Conservation (phyloP, 805 yeast species). For the Sungouiella thailandica region DNA sequence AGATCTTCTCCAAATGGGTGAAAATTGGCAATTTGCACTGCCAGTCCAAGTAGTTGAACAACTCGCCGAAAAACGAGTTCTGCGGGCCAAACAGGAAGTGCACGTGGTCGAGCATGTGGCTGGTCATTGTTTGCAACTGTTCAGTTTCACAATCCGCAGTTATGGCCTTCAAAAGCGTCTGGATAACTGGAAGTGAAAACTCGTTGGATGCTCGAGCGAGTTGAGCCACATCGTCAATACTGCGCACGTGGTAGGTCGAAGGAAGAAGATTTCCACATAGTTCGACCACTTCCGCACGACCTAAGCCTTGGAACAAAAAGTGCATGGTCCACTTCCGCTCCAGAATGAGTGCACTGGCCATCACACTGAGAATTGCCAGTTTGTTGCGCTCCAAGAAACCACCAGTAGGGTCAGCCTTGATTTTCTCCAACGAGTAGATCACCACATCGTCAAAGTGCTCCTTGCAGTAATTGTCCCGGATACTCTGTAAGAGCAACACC, state of each 20-base stretch:
- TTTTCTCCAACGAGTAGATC: constrained; percentile 9
- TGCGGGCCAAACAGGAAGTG: constrained; percentile 22
- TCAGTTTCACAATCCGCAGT: constrained; percentile 14
- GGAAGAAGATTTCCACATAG: constrained; percentile 16
- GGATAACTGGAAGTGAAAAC: constrained; percentile 40
- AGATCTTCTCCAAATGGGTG: constrained; percentile 22
- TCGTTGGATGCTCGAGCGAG: constrained; percentile 20
- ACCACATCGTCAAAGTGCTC: constrained; percentile 10
- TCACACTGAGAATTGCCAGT: constrained; percentile 7
- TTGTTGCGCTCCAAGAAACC: constrained; percentile 5
- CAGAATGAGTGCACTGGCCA: constrained; percentile 11
- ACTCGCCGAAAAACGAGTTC: constrained; percentile 38
- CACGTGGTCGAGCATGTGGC: constrained; percentile 14
- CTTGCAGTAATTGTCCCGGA: constrained; percentile 11
- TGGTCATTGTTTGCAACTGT: constrained; percentile 12
- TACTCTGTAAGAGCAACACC: constrained; percentile 9
- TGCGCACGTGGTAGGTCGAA: constrained; percentile 1
- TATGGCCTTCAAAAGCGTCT: constrained; percentile 30
- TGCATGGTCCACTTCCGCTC: constrained; percentile 20
- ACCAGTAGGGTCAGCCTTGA: constrained; percentile 3
- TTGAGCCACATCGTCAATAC: constrained; percentile 14
- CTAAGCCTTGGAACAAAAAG: constrained; percentile 14
- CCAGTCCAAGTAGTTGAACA: constrained; percentile 30
- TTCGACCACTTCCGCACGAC: constrained; percentile 13
- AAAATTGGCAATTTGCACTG: constrained; percentile 23